phyloP scores from a whole-genome alignment of 164 flowering plant genomes.

The Warburgia ugandensis region DNA sequence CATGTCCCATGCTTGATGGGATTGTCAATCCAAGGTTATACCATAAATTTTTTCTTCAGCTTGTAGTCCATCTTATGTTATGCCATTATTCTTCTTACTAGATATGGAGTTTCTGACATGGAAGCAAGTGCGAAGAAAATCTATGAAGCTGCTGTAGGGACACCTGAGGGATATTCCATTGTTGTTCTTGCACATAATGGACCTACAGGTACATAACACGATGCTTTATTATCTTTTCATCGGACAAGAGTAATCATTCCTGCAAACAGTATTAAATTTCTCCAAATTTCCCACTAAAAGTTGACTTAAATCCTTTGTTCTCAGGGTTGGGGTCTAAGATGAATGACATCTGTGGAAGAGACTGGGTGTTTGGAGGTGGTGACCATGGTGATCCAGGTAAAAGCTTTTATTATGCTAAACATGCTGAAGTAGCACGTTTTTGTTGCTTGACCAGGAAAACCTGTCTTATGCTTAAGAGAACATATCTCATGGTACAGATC shows the following conservation, averaged over 20 bases:
- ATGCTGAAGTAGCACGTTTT: too few species aligned
- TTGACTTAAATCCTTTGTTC: neutral
- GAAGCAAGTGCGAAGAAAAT: slow-evolving; percentile 68
- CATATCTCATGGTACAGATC: slow-evolving; percentile 43
- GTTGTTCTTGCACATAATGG: slow-evolving; percentile 94
- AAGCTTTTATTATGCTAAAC: too few species aligned
- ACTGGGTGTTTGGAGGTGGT: slow-evolving; percentile 66
- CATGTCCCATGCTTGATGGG: neutral
- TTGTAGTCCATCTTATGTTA: neutral
- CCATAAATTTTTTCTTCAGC: neutral
- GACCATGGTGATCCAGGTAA: slow-evolving; percentile 96
- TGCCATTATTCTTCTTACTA: slow-evolving; percentile 15
- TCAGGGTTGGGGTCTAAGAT: slow-evolving; percentile 67
- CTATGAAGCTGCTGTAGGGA: slow-evolving; percentile 43
- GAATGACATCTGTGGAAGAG: slow-evolving; percentile 78
- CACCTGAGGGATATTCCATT: slow-evolving; percentile 56
- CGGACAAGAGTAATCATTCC: neutral
- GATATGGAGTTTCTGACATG: slow-evolving; percentile 72
- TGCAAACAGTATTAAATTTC: too few species aligned
- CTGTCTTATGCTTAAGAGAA: neutral
- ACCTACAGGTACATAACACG: slow-evolving; percentile 50
- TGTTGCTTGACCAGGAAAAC: neutral
- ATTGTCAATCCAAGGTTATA: neutral
- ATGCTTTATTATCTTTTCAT: neutral
- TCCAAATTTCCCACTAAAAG: too few species aligned